Percentiles rank a stretch among this genome's conserved stretches.
These are phyloP conservation scores for Phaseolus lunatus DNA, from an alignment of 306 rosid genomes.

Conservation along the genomic window DNA sequence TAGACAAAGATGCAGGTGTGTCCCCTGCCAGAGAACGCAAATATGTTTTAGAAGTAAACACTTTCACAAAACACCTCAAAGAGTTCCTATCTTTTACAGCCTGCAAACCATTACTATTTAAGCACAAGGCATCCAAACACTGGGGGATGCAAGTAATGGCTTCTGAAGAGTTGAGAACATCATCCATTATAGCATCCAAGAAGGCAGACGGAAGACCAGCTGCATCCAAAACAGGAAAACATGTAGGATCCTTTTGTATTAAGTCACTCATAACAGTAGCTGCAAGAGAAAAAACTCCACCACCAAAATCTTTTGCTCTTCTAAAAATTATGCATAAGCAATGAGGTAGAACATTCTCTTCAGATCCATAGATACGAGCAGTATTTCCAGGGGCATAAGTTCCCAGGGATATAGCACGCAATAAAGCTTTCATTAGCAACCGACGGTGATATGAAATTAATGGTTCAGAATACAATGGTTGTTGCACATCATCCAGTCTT, in stretches of 20 bases:
- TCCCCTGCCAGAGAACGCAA: conserved; percentile 85
- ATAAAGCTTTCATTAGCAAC: conserved; percentile 84
- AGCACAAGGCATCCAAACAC: conserved; percentile 93
- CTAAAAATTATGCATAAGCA: conserved; percentile 85
- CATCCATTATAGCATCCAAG: conserved; percentile 94
- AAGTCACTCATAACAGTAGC: conserved; percentile 97
- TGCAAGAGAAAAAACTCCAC: conserved; percentile 95
- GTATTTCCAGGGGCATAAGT: conserved; percentile 96
- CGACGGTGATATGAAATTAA: conserved; percentile 81
- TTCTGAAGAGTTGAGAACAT: conserved; percentile 88
- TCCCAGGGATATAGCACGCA: conserved; percentile 94
- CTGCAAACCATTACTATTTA: conserved; percentile 86
- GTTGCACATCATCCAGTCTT: conserved; percentile 70
- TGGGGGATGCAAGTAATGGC: conserved; percentile 97
- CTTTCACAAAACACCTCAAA: conserved; percentile 90
- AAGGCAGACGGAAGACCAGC: conserved; percentile 96
- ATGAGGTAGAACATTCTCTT: conserved; percentile 85
- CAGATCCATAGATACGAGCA: conserved; percentile 81
- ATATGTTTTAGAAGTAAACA: conserved; percentile 86
- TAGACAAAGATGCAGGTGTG: conserved; percentile 82
- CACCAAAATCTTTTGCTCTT: conserved; percentile 95
- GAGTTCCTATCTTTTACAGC: conserved; percentile 88
- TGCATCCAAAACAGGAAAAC: conserved; percentile 85
- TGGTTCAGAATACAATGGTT: conserved; percentile 83
- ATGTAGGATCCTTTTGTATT: conserved; percentile 97